A percentile compares a stretch with the other conserved stretches of the same genome.
Conservation (phyloP, 768 basidiomycete genomes). For the Termitomyces sp. region DNA sequence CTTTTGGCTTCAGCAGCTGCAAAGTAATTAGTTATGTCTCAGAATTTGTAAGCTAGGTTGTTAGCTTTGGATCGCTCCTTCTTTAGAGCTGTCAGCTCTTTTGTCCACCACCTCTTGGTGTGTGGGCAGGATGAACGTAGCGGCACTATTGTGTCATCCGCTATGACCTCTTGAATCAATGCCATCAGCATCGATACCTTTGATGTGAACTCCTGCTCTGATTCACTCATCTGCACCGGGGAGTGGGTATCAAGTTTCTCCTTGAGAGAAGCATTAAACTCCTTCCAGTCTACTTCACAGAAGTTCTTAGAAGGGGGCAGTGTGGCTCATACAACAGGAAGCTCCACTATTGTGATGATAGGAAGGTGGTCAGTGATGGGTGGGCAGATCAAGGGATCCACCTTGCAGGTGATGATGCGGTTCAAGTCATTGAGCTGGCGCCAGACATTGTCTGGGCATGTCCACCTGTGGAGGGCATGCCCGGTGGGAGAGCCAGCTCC, state of each 20-base stretch:
- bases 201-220: not conserved
- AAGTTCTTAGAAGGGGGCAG: not conserved
- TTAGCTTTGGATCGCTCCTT: not conserved
- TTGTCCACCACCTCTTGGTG: not conserved
- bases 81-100: not conserved
- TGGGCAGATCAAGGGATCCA: not conserved
- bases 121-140: fast-evolving
- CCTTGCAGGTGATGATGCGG: not conserved
- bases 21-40: not conserved
- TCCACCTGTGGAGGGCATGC: not conserved
- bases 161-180: not conserved
- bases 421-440: not conserved
- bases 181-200: not conserved
- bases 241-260: not conserved
- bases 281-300: not conserved
- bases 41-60: not conserved
- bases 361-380: not conserved
- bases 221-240: fast-evolving
- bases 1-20: not conserved
- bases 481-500: no score
- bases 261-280: not conserved
- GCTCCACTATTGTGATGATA: not conserved
- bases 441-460: not conserved
- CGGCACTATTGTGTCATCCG: fast-evolving
- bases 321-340: not conserved